Percentiles rank a stretch among this genome's conserved stretches.
Conservation (phyloP, 345 rosid species). For the Populus alba region DNA sequence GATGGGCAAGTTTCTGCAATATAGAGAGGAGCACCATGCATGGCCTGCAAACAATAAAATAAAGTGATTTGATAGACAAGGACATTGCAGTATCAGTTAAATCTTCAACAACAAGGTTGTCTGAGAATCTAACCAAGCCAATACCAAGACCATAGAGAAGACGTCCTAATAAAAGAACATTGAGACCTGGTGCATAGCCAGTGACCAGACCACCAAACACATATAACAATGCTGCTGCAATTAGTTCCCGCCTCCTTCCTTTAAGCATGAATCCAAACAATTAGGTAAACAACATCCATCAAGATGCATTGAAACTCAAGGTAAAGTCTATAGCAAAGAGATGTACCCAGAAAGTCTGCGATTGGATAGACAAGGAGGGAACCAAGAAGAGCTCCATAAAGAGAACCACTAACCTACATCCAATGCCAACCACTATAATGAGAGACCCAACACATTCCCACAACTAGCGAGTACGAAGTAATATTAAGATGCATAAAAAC, state of each 20-base stretch:
- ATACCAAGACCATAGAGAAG: slow-evolving; percentile 84
- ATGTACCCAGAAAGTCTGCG: slow-evolving; percentile 85
- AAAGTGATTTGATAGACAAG: neutral
- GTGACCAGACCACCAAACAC: slow-evolving; percentile 56
- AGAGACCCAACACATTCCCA: neutral
- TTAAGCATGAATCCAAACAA: slow-evolving; percentile 14
- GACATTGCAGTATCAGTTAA: neutral
- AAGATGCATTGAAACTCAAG: neutral
- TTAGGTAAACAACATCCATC: slow-evolving; percentile 12
- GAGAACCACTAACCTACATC: slow-evolving; percentile 90
- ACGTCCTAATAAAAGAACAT: slow-evolving; percentile 73
- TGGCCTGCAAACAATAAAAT: slow-evolving; percentile 55
- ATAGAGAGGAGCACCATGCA: slow-evolving; percentile 98
- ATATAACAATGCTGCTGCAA: slow-evolving; percentile 63
- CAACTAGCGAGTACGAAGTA: slow-evolving; percentile 1
- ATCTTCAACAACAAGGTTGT: slow-evolving; percentile 1
- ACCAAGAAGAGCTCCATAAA: slow-evolving; percentile 93
- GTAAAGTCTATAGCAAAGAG: slow-evolving; percentile 7
- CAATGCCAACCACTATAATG: slow-evolving; percentile 7
- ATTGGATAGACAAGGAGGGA: slow-evolving; percentile 78
- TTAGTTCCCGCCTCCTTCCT: slow-evolving; percentile 90
- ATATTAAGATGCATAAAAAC: slow-evolving; percentile 18
- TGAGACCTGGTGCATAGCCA: slow-evolving; percentile 64
- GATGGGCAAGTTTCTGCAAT: slow-evolving; percentile 98
- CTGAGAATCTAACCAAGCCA: slow-evolving; percentile 66